phyloP scores from a whole-genome alignment of 2,329 filamentous ascomycete genomes.

The Fusarium compactum region DNA sequence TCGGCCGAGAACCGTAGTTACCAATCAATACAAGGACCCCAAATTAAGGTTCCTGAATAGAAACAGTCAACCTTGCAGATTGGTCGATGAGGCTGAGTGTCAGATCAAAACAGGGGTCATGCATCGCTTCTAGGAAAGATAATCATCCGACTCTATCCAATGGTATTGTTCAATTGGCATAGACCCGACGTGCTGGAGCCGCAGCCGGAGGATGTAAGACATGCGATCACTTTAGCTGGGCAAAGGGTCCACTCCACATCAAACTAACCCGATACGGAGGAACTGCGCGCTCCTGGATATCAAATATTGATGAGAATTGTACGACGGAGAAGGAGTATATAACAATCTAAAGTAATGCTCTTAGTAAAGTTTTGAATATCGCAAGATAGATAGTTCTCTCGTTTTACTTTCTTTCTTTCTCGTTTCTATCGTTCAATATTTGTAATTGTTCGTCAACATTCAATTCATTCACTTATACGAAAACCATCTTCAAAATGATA shows the following conservation, averaged over 20 bases:
- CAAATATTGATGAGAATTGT: neutral
- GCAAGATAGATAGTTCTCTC: no score
- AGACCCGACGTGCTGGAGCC: neutral
- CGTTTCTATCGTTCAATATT: neutral
- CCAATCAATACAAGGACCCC: neutral
- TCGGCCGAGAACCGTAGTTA: neutral
- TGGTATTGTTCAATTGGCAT: neutral
- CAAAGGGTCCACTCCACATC: neutral
- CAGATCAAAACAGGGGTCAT: constrained; percentile 1
- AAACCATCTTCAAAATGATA: constrained; percentile 3
- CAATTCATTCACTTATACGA: neutral
- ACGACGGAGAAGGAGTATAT: neutral
- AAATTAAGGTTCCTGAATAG: neutral
- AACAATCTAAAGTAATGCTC: neutral
- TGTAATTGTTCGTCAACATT: neutral
- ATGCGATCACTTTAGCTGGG: constrained; percentile 2
- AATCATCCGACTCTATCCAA: neutral
- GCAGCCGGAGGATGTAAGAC: neutral
- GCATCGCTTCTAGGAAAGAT: neutral
- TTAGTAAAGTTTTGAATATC: no score
- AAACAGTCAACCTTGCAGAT: neutral
- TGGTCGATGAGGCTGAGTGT: neutral
- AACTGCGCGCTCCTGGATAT: neutral
- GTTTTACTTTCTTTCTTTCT: no score
- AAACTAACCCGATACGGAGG: neutral